A percentile compares a stretch with the other conserved stretches of the same genome.
Conservation (phyloP, 2,329 filamentous ascomycete genomes). For the Pyricularia pennisetigena region DNA sequence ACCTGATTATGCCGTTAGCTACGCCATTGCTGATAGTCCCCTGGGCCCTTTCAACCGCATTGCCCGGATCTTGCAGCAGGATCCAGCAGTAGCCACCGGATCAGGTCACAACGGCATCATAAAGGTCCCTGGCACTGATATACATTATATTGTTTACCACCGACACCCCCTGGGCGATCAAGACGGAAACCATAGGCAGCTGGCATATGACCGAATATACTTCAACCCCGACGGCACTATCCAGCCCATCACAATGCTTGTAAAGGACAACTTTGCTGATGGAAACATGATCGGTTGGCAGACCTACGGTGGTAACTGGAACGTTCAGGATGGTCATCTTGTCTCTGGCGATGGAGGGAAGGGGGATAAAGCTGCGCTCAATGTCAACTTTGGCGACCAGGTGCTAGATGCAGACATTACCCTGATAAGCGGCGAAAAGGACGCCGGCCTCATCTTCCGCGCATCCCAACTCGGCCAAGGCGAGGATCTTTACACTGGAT, state of each 20-base stretch:
- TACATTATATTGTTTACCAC: slow-evolving; percentile 36
- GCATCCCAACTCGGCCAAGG: slow-evolving; percentile 12
- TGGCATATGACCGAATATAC: slow-evolving; percentile 37
- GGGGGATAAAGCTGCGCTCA: slow-evolving; percentile 18
- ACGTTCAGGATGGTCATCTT: slow-evolving; percentile 17
- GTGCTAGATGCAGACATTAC: slow-evolving; percentile 20
- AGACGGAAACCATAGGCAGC: slow-evolving; percentile 32
- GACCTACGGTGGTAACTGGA: slow-evolving; percentile 16
- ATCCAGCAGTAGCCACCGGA: slow-evolving; percentile 21
- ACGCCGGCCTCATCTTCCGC: slow-evolving; percentile 27
- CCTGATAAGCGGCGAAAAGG: slow-evolving; percentile 9
- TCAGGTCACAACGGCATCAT: slow-evolving; percentile 32
- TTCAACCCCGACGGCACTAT: slow-evolving; percentile 34
- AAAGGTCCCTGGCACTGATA: slow-evolving; percentile 23
- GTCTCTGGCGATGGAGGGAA: slow-evolving; percentile 11
- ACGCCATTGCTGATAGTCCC: slow-evolving; percentile 27
- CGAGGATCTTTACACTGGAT: slow-evolving; percentile 13
- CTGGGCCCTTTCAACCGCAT: slow-evolving; percentile 29
- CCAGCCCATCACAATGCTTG: slow-evolving; percentile 30
- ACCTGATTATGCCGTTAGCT: slow-evolving; percentile 33
- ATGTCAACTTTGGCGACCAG: slow-evolving; percentile 25
- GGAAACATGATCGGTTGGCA: slow-evolving; percentile 27
- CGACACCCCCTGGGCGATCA: slow-evolving; percentile 32
- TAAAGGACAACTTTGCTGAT: slow-evolving; percentile 30
- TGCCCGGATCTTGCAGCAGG: slow-evolving; percentile 26